Evolutionary conservation across 2,329 filamentous ascomycete genomes (phyloP), one percentile per base, ranked within the genome.

Genomic region (Lasiodiplodia gonubiensis): DNA sequence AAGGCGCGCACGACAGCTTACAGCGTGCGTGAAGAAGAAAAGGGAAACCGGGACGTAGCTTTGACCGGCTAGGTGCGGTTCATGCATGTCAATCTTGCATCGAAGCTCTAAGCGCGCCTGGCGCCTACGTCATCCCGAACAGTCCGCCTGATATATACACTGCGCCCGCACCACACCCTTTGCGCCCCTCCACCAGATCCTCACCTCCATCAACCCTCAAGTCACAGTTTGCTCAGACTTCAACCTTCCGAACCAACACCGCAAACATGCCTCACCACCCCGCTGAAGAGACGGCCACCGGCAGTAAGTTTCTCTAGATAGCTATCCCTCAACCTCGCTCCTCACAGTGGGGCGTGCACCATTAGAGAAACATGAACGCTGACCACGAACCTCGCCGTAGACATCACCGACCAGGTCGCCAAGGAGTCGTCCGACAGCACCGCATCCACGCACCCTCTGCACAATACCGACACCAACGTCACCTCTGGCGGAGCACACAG

Each of bases 391-490:
- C 7, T n/a, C 3, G 5, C 8, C 46, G 11, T 48, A 82, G 80
- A 75, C 78, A 76, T 82, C 71, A 81, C 79, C 74, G 80, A 82
- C 73, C 71, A 80, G 70, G 75, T 82, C 55, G 80, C 80, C 65
- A 82, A 82, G 72, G 80, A 82, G 55, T 82, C 79, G 12, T 76
- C 81, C 74, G 80, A 78, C 25, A 81, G 70, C 68, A 80, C 80
- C 12, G 80, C 77, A 0, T 61, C 72, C 16, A 70, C 73, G 37
- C 77, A 80, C 68, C 49, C 68, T 35, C 67, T 76, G 21, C 80
- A 81, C 70, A 68, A 79, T 21, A 73, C 74, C 21, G 73, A 77
- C 21, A 75, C 70, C 59, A 70, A 72, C 30, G 76, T 74, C 30
- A 77, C 74, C 16, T 76, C 75, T 14, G 79, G 78, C 52, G 76